Conservation (phyloP, 2,329 filamentous ascomycete genomes). For the Diplodia corticola region DNA sequence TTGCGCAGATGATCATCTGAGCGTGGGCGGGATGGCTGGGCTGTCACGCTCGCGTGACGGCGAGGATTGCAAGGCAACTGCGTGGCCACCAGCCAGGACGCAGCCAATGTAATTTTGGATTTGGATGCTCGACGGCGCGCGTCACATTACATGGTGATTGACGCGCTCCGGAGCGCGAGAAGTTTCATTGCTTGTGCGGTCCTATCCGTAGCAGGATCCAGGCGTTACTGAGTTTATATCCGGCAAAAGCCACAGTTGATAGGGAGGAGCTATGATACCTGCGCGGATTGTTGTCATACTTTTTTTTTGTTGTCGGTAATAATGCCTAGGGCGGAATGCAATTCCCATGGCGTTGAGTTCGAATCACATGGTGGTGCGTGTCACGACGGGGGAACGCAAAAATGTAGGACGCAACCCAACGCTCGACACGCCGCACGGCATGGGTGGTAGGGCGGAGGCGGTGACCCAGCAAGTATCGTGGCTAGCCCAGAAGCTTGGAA, state of each 20-base stretch:
- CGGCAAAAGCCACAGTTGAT: constrained; percentile 13
- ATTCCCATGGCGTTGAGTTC: constrained; percentile 1
- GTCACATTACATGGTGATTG: neutral
- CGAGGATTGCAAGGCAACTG: neutral
- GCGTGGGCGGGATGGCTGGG: neutral
- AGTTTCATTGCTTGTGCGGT: constrained; percentile 8
- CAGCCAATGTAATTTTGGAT: constrained; percentile 6
- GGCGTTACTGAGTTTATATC: constrained; percentile 18
- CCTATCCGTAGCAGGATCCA: constrained; percentile 4
- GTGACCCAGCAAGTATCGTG: constrained; percentile 9
- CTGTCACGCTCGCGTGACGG: neutral
- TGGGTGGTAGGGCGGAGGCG: constrained; percentile 2
- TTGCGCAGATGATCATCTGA: constrained; percentile 97
- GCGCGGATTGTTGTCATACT: constrained; percentile 2
- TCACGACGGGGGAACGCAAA: neutral
- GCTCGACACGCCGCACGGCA: constrained; percentile 7
- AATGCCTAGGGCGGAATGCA: constrained; percentile 5
- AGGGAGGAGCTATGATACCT: constrained; percentile 16
- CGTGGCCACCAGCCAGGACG: neutral
- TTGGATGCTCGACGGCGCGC: constrained; percentile 14
- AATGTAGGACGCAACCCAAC: neutral
- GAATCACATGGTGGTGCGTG: constrained; percentile 13
- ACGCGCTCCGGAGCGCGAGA: neutral
- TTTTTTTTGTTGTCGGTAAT: constrained; percentile 5
- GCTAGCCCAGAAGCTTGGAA: constrained; percentile 2